Evolutionary conservation across 2,329 filamentous ascomycete genomes (phyloP).

Genomic region (Penicillium vulpinum): DNA sequence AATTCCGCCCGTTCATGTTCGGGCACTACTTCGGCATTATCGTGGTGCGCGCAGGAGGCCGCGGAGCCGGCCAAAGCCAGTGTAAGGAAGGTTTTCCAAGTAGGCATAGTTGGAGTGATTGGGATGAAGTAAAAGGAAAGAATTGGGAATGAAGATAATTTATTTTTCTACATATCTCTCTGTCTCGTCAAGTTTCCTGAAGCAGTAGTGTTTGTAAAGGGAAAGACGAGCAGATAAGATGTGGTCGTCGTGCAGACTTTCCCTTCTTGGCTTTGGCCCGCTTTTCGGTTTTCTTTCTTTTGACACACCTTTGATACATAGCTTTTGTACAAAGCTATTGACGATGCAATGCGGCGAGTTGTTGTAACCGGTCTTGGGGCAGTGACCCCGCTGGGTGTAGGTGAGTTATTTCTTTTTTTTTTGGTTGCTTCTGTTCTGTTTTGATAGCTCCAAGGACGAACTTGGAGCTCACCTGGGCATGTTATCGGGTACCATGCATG

Average conservation of each 20-base stretch:
- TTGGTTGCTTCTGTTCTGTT: slow-evolving; percentile 4
- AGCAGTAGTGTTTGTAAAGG: slow-evolving; percentile 21
- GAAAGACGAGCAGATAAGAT: slow-evolving; percentile 20
- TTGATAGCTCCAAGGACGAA: not conserved
- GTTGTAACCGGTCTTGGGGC: slow-evolving; percentile 82
- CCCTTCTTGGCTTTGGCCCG: slow-evolving; percentile 33
- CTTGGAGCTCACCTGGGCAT: not conserved
- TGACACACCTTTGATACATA: not conserved
- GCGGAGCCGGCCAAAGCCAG: slow-evolving; percentile 37
- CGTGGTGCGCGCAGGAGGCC: slow-evolving; percentile 42
- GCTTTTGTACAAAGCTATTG: slow-evolving; percentile 1
- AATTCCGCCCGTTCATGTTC: slow-evolving; percentile 45
- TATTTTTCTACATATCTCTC: slow-evolving; percentile 3
- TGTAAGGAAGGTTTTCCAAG: slow-evolving; percentile 32
- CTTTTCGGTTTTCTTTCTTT: slow-evolving; percentile 13
- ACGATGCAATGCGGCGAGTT: slow-evolving; percentile 59
- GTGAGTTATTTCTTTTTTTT: slow-evolving; percentile 39
- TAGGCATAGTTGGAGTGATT: slow-evolving; percentile 24
- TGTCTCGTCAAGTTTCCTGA: slow-evolving; percentile 16
- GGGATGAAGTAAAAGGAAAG: slow-evolving; percentile 8
- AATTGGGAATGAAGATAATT: not conserved
- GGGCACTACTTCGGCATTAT: slow-evolving; percentile 42
- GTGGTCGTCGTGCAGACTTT: slow-evolving; percentile 39
- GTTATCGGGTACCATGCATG: not conserved
- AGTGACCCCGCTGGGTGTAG: slow-evolving; percentile 80